phyloP scores from a whole-genome alignment of 2,329 filamentous ascomycete species.

The Colletotrichum sp. region DNA sequence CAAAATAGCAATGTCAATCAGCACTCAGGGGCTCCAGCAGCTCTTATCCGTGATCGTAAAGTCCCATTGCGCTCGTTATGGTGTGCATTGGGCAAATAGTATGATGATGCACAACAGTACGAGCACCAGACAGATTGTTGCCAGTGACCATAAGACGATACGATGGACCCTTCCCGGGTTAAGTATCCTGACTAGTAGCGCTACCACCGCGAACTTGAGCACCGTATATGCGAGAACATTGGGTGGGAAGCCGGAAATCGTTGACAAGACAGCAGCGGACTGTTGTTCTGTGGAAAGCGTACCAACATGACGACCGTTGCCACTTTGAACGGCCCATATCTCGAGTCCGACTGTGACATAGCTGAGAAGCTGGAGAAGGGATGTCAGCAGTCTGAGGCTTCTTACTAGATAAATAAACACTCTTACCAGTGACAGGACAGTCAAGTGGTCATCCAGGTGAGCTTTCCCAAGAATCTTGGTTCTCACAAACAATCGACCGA shows the following conservation, averaged over 20 bases:
- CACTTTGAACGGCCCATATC: neutral
- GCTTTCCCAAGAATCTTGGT: neutral
- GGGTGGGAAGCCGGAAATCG: conserved; percentile 28
- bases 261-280: conserved; percentile 24
- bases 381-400: neutral
- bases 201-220: conserved; percentile 31
- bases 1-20: neutral
- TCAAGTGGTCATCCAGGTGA: neutral
- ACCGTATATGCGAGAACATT: conserved; percentile 30
- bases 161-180: conserved; percentile 25
- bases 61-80: conserved; percentile 27
- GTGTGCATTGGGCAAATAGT: conserved; percentile 28
- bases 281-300: neutral
- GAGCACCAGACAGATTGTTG: conserved; percentile 12
- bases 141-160: conserved; percentile 27
- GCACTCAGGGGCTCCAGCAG: neutral
- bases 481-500: neutral
- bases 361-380: neutral
- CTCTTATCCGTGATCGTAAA: neutral
- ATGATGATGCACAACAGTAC: conserved; percentile 25
- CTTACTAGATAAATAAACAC: rapidly evolving
- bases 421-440: neutral
- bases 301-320: neutral
- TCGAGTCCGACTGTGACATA: neutral
- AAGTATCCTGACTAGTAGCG: conserved; percentile 28